Evolutionary conservation across 345 rosid genomes (phyloP), one percentile per base, ranked within the genome.

Genomic region (Bretschneidera sinensis): DNA sequence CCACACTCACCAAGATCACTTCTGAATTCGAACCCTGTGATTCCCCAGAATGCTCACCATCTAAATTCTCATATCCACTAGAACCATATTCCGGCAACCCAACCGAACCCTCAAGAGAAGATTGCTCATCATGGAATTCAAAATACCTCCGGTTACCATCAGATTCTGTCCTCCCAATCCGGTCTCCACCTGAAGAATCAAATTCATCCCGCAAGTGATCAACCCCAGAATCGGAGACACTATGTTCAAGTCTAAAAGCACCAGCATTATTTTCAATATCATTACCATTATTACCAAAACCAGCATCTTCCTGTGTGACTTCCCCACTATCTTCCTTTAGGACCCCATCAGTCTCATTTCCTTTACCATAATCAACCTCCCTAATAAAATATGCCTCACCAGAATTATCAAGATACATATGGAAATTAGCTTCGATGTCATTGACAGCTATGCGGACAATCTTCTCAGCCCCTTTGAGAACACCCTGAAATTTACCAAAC

Each of bases 401-500:
- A 8, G 98, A 88, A 51, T 91, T 86, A 72, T 91, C 98, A 64
- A 91, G 95, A 64, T 72, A 82, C 98, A 91, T 91, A 68, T 86
- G 95, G 60, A 91, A 91, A 74, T 80, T 71, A 0, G 90, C 95
- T 69, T 91, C 95, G 3, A 79, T 57, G 0, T 87, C 96, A 72
- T 91, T 88, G 16, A 91, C 96, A n/a, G 81, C 51, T 54, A 91
- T 84, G 49, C 62, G 84, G 18, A 91, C 95, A 55, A 85, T 73
- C 81, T 88, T 91, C 74, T 88, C 95, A 0, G 87, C 80, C 13
- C 96, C 95, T 73, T 91, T 91, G 10, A 91, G 81, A 63, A 91
- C 96, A 48, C 98, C 98, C 77, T 91, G 96, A 74, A 91, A 91
- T 73, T 91, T 91, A 45, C 98, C 98, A 55, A 91, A 91, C 73